phyloP scores from a whole-genome alignment of 2,329 filamentous ascomycete genomes.

The Ilyonectria mors-panacis region DNA sequence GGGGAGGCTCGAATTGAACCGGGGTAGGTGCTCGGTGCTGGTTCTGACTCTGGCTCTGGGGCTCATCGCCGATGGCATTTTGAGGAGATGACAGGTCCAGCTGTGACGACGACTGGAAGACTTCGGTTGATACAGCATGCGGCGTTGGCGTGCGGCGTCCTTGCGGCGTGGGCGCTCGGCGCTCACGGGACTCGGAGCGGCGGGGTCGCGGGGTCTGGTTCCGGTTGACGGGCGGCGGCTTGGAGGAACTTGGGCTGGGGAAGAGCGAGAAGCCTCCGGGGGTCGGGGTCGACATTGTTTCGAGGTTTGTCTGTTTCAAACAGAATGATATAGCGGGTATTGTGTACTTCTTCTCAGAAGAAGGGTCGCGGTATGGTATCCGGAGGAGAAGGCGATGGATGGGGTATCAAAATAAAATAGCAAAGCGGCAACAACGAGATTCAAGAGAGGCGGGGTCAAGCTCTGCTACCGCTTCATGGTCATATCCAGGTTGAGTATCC shows the following conservation, averaged over 20 bases:
- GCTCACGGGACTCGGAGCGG: conserved; percentile 54
- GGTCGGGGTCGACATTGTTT: conserved; percentile 58
- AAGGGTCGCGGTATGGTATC: conserved; percentile 23
- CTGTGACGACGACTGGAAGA: conserved; percentile 26
- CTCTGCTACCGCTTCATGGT: conserved; percentile 49
- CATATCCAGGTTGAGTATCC: not conserved
- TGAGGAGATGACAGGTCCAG: not conserved
- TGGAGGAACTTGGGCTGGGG: conserved; percentile 63
- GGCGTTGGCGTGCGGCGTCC: conserved; percentile 45
- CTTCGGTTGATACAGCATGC: conserved; percentile 35
- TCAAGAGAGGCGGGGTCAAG: conserved; percentile 27
- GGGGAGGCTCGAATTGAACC: conserved; percentile 51
- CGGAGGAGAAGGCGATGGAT: conserved; percentile 7
- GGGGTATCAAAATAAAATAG: conserved; percentile 36
- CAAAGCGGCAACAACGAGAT: conserved; percentile 8
- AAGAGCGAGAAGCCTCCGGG: conserved; percentile 71
- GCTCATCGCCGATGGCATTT: conserved; percentile 38
- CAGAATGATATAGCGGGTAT: conserved; percentile 20
- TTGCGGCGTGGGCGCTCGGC: conserved; percentile 55
- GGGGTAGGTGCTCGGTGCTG: conserved; percentile 52
- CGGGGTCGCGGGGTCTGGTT: conserved; percentile 59
- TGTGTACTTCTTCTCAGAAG: conserved; percentile 47
- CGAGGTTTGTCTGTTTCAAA: conserved; percentile 39
- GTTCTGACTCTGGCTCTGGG: conserved; percentile 50
- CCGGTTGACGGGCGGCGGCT: conserved; percentile 49